Evolutionary conservation across 2,329 filamentous ascomycete species (phyloP).

Genomic region (Diaporthe capsici): DNA sequence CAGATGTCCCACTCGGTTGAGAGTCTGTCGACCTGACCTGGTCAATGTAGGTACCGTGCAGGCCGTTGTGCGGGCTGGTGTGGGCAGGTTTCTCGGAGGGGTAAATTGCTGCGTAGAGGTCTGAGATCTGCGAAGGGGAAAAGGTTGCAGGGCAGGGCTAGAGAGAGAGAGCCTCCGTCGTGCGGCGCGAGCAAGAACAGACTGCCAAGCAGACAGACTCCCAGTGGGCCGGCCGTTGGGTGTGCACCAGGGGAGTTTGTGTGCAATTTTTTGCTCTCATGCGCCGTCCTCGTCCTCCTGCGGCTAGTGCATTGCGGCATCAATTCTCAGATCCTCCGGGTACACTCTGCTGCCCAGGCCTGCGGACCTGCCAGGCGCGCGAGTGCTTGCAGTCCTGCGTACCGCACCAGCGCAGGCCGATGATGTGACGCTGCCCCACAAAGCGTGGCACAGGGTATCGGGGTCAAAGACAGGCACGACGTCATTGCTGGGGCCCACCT

Average conservation of each 20-base stretch:
- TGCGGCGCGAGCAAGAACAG: background rate
- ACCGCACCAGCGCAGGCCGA: slow-evolving; percentile 12
- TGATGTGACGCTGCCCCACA: slow-evolving; percentile 32
- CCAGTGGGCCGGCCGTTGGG: background rate
- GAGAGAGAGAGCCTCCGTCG: background rate
- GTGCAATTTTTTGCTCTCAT: slow-evolving; percentile 9
- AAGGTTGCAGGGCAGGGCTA: slow-evolving; percentile 15
- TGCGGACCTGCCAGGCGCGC: background rate
- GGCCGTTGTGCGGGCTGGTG: background rate
- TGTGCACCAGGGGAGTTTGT: background rate
- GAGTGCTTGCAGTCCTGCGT: slow-evolving; percentile 4
- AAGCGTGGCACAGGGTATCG: slow-evolving; percentile 32
- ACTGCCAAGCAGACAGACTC: background rate
- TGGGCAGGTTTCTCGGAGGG: slow-evolving; percentile 20
- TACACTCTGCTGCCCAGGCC: background rate
- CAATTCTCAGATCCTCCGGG: background rate
- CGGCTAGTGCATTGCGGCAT: slow-evolving; percentile 12
- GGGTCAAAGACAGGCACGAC: slow-evolving; percentile 22
- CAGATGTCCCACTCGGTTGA: slow-evolving; percentile 24
- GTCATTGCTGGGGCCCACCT: slow-evolving; percentile 24
- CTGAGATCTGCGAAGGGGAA: background rate
- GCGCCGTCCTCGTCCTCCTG: background rate
- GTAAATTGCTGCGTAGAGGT: background rate
- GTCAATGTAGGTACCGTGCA: slow-evolving; percentile 16
- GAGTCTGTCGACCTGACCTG: slow-evolving; percentile 12